Conservation (phyloP, 2,329 filamentous ascomycete genomes). For the Arthroderma sp. region DNA sequence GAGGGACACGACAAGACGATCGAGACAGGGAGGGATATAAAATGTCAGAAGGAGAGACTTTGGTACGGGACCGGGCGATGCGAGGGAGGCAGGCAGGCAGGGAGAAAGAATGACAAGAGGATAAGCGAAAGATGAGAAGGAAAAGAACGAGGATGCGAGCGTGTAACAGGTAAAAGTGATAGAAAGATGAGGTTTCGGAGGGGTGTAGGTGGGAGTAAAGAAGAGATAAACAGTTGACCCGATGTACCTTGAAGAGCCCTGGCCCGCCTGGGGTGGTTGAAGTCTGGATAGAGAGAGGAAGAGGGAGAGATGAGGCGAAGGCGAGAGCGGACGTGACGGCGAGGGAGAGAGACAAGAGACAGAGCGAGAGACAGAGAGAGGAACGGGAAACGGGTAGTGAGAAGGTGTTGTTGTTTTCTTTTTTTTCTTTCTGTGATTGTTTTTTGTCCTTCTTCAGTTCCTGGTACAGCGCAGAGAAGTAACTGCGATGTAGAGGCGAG, state of each 20-base stretch:
- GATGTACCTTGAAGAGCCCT: not conserved
- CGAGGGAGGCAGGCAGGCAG: constrained; percentile 1
- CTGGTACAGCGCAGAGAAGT: too few relatives aligned
- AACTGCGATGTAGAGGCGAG: not conserved
- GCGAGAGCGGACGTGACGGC: not conserved
- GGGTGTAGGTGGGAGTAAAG: not conserved
- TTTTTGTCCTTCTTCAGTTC: too few relatives aligned
- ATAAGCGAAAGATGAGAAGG: constrained; percentile 1
- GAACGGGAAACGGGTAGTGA: not conserved
- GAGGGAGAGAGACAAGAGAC: not conserved
- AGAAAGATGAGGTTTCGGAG: not conserved
- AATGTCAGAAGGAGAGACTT: constrained; percentile 1
- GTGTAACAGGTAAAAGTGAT: not conserved
- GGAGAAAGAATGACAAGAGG: not conserved
- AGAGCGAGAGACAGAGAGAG: not conserved
- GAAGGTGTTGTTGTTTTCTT: too few relatives aligned
- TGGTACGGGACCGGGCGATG: not conserved
- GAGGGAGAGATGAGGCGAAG: not conserved
- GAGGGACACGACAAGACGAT: constrained; percentile 9
- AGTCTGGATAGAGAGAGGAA: not conserved
- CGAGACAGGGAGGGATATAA: constrained; percentile 6
- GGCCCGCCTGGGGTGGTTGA: too few relatives aligned
- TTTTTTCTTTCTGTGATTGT: too few relatives aligned
- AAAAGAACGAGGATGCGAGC: not conserved
- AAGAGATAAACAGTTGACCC: not conserved